Percentiles rank a stretch among this genome's conserved stretches.
phyloP scores from a whole-genome alignment of 2,329 filamentous ascomycete genomes.

The Alternaria triticina region DNA sequence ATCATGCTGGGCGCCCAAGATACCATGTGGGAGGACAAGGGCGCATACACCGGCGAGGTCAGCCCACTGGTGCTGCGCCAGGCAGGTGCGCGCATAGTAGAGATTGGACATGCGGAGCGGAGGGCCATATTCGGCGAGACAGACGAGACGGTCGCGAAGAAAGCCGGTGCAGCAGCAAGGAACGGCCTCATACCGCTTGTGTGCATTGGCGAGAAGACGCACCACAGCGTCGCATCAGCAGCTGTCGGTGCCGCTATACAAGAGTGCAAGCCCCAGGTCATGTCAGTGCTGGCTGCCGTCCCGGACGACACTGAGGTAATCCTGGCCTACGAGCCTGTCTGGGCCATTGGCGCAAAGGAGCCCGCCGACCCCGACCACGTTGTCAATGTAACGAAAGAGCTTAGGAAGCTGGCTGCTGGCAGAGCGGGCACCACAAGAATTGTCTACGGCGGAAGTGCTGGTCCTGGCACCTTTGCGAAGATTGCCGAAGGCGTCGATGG shows the following conservation, averaged over 20 bases:
- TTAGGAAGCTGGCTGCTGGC: slow-evolving; percentile 62
- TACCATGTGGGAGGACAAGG: slow-evolving; percentile 70
- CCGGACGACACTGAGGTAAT: slow-evolving; percentile 71
- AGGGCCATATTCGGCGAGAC: slow-evolving; percentile 75
- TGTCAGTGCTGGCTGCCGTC: slow-evolving; percentile 66
- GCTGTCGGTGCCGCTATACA: slow-evolving; percentile 65
- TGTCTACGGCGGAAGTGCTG: slow-evolving; percentile 83
- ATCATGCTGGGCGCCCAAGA: slow-evolving; percentile 78
- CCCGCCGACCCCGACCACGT: slow-evolving; percentile 78
- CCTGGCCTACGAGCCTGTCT: slow-evolving; percentile 86
- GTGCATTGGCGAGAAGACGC: slow-evolving; percentile 76
- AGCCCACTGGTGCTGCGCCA: slow-evolving; percentile 71
- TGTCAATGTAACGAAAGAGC: slow-evolving; percentile 69
- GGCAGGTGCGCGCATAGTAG: slow-evolving; percentile 74
- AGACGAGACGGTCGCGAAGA: slow-evolving; percentile 70
- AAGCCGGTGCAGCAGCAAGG: slow-evolving; percentile 70
- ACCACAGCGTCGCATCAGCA: slow-evolving; percentile 52
- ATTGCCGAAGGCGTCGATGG: slow-evolving; percentile 76
- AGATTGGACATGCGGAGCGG: slow-evolving; percentile 82
- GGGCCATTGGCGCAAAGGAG: slow-evolving; percentile 79
- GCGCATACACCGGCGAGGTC: slow-evolving; percentile 80
- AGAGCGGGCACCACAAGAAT: slow-evolving; percentile 69
- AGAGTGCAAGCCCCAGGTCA: slow-evolving; percentile 72
- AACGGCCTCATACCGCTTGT: slow-evolving; percentile 79
- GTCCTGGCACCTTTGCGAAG: slow-evolving; percentile 74